phyloP scores from a whole-genome alignment of 2,329 filamentous ascomycete genomes.

The Peltaster fructicola region DNA sequence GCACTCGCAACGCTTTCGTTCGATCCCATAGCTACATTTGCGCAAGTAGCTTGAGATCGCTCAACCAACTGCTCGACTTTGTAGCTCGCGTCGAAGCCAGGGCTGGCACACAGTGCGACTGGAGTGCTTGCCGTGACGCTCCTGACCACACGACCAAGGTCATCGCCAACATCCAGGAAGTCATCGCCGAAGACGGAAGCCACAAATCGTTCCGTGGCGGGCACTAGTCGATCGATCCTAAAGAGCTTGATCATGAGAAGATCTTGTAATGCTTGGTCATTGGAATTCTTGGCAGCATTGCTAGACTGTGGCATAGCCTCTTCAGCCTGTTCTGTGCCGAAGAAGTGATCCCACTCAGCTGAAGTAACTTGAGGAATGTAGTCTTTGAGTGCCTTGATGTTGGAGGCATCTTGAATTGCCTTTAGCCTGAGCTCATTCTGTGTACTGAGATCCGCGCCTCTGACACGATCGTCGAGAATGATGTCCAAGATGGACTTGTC shows the following conservation, averaged over 20 bases:
- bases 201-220: conserved; percentile 81
- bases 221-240: conserved; percentile 88
- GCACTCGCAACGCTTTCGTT: conserved; percentile 84
- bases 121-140: conserved; percentile 73
- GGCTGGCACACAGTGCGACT: conserved; percentile 81
- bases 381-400: conserved; percentile 56
- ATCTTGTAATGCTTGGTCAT: conserved; percentile 65
- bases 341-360: conserved; percentile 63
- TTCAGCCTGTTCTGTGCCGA: conserved; percentile 73
- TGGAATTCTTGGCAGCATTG: conserved; percentile 26
- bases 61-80: conserved; percentile 94
- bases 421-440: conserved; percentile 46
- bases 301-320: conserved; percentile 50
- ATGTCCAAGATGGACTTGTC: conserved; percentile 76
- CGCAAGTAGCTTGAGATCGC: conserved; percentile 62
- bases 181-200: conserved; percentile 66
- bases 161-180: conserved; percentile 68
- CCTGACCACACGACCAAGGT: conserved; percentile 67
- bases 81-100: conserved; percentile 96
- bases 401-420: conserved; percentile 49
- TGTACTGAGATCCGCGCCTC: conserved; percentile 63
- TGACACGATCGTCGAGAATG: conserved; percentile 61
- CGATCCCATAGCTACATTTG: conserved; percentile 97
- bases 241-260: conserved; percentile 85
- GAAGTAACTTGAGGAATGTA: conserved; percentile 44